A percentile compares a stretch with the other conserved stretches of the same genome.
Evolutionary conservation across 371 early-diverging fungal genomes (phyloP).

Genomic region (Rhizomucor pusillus): DNA sequence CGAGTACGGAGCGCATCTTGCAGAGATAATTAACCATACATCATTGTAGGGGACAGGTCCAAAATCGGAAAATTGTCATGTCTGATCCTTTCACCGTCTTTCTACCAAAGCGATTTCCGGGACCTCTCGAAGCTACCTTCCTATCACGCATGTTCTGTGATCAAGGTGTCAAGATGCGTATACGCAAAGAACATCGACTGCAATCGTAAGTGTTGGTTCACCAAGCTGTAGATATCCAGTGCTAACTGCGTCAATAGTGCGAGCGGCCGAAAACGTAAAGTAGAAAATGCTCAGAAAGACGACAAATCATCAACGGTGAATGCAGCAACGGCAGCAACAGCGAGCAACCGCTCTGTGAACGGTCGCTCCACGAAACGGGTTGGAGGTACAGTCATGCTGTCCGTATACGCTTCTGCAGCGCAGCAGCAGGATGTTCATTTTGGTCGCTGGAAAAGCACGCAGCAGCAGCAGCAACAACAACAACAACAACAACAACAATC

Average conservation of each 20-base stretch:
- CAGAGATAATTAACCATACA: neutral
- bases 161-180: conserved; percentile 48
- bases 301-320: too few relatives aligned
- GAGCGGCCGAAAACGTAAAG: conserved; percentile 11
- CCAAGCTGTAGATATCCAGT: neutral
- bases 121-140: conserved; percentile 69
- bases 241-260: conserved; percentile 8
- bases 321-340: neutral
- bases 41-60: conserved; percentile 25
- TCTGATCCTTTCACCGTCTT: conserved; percentile 78
- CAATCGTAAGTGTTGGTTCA: conserved; percentile 22
- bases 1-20: too few relatives aligned
- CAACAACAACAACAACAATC: neutral
- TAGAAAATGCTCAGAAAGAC: conserved; percentile 1
- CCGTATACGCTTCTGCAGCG: conserved; percentile 10
- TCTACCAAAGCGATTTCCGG: conserved; percentile 89
- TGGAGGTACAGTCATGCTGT: conserved; percentile 3
- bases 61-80: conserved; percentile 33
- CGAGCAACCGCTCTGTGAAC: neutral
- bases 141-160: conserved; percentile 46
- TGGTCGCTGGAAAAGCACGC: conserved; percentile 12
- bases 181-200: conserved; percentile 37
- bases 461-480: neutral
- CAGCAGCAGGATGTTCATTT: conserved; percentile 18
- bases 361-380: conserved; percentile 6